These are phyloP conservation scores for Cercophora samala DNA, from an alignment of 495 filamentous ascomycete genomes.

Conservation along the genomic window DNA sequence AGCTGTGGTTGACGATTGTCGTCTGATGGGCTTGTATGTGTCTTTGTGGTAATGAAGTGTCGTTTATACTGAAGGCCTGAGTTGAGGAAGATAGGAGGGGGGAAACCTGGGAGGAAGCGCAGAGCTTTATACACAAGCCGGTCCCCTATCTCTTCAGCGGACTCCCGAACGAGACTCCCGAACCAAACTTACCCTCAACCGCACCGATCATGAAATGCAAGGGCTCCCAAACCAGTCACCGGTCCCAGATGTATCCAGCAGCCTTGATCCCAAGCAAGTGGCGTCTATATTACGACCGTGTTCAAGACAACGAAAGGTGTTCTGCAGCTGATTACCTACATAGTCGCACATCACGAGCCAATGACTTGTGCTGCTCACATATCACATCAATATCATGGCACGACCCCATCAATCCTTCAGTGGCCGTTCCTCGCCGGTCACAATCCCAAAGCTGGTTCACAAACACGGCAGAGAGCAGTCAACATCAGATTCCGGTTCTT, in stretches of 20 bases:
- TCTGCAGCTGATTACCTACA: neutral
- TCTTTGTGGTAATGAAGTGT: neutral
- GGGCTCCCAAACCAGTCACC: neutral
- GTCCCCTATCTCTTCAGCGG: neutral
- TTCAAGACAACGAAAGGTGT: neutral
- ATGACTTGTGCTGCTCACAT: conserved; percentile 5
- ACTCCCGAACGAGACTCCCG: neutral
- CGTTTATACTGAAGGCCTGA: neutral
- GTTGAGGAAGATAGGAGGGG: neutral
- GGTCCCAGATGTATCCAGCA: neutral
- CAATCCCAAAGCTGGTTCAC: neutral
- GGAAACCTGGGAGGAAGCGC: neutral
- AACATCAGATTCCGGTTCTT: neutral
- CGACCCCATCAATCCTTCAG: neutral
- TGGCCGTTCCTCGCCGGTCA: neutral
- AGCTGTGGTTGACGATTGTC: neutral
- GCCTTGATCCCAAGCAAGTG: neutral
- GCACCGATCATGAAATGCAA: neutral
- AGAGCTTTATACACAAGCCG: neutral
- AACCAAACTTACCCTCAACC: neutral
- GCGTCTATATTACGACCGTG: neutral
- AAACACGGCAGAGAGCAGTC: neutral
- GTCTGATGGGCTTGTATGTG: neutral
- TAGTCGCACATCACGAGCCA: neutral
- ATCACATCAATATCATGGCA: neutral